A percentile compares a stretch with the other conserved stretches of the same genome.
phyloP scores from a whole-genome alignment of 2,329 filamentous ascomycete species.

The Myriosclerotinia duriaeana region DNA sequence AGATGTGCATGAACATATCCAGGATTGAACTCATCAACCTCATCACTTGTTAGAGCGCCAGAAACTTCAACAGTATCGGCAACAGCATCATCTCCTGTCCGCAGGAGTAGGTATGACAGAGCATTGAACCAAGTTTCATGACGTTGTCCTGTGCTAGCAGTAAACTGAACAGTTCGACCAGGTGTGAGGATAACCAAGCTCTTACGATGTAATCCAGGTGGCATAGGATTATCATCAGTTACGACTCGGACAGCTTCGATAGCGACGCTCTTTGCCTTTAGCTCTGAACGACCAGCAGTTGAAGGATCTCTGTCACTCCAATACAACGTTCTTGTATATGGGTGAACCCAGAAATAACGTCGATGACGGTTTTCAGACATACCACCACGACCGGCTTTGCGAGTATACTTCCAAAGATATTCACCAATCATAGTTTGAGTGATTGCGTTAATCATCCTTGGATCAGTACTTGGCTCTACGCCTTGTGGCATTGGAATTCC shows the following conservation, averaged over 20 bases:
- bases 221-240: slow-evolving; percentile 90
- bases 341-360: slow-evolving; percentile 98
- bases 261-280: slow-evolving; percentile 81
- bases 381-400: slow-evolving; percentile 84
- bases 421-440: slow-evolving; percentile 99
- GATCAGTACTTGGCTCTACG: slow-evolving; percentile 75
- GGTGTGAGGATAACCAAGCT: slow-evolving; percentile 88
- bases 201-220: slow-evolving; percentile 91
- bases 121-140: slow-evolving; percentile 99
- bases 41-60: slow-evolving; percentile 57
- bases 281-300: slow-evolving; percentile 70
- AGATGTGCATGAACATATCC: slow-evolving; percentile 39
- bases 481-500: slow-evolving; percentile 56
- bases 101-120: slow-evolving; percentile 84
- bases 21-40: slow-evolving; percentile 81
- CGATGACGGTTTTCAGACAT: slow-evolving; percentile 88
- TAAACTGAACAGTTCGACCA: slow-evolving; percentile 87
- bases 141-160: slow-evolving; percentile 85
- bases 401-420: slow-evolving; percentile 98
- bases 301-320: slow-evolving; percentile 93
- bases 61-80: slow-evolving; percentile 58
- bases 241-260: slow-evolving; percentile 90
- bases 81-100: slow-evolving; percentile 64
- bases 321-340: slow-evolving; percentile 93
- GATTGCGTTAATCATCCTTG: slow-evolving; percentile 97